Base-by-base conservation (phyloP, 306 rosid species). In the Cyamopsis tetragonoloba region DNA sequence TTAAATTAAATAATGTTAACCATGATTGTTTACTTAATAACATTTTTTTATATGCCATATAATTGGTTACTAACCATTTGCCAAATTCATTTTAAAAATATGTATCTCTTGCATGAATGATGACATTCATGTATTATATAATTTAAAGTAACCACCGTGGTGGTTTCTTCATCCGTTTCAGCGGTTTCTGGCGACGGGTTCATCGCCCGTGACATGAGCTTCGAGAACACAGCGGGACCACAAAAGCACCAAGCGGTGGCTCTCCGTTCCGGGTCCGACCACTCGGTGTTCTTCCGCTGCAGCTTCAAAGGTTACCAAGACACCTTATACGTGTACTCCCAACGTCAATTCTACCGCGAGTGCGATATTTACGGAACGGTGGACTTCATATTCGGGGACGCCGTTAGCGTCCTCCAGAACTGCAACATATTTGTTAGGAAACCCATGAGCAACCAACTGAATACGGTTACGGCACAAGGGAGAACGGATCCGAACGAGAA, bases 181-280 rank as follows among this genome's bases (percentile, higher is more conserved):
- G 92, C 60, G 44, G 84, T 87, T 59, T 66, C 83, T 9, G 98
- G 96, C 0, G 87, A 79, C 1, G 85, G 81, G 14, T 92, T 92
- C 86, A 80, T 87, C 4, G 96, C 96, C 2, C 73, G 70, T 22
- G 95, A 85, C 70, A 92, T 92, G 13, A 85, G 92, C 50, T 89
- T 92, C 26, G 91, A 85, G 75, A 92, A 92, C 89, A 87, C 84
- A 0, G 98, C 96, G 6, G 98, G 96, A 4, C 95, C 98, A 0
- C 65, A 73, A 42, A 83, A 81, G 1, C 79, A 85, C 56, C 96
- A 92, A 42, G 96, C 96, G 9, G 98, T 92, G 30, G 93, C 93
- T 2, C 75, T 89, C 51, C 86, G 95, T 0, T 82, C 89, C 6
- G 79, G 86, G 31, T 26, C 86, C 44, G 96, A 92, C 57, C 83